Conservation (phyloP, 2,329 filamentous ascomycete species). For the Tolypocladium nubicola region DNA sequence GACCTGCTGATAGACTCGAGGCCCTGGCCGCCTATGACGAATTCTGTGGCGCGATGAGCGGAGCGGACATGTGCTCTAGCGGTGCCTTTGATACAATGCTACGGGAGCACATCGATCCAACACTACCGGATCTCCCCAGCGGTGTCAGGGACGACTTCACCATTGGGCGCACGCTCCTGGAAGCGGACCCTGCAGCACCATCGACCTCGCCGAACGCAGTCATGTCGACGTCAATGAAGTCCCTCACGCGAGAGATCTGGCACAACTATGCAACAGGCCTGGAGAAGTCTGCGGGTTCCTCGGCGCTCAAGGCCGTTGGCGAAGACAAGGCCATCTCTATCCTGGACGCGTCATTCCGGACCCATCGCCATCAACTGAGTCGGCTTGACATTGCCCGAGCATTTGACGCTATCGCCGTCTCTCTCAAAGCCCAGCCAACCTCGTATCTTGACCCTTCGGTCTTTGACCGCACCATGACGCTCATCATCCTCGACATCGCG, state of each 20-base stretch:
- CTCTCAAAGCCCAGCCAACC: conserved; percentile 28
- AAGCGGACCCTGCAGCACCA: conserved; percentile 26
- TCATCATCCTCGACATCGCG: conserved; percentile 67
- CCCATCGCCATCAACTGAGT: conserved; percentile 19
- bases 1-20: conserved; percentile 13
- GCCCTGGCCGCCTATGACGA: conserved; percentile 40
- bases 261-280: not conserved
- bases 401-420: conserved; percentile 48
- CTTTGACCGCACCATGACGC: conserved; percentile 60
- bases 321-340: conserved; percentile 21
- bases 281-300: not conserved
- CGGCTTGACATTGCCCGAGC: conserved; percentile 46
- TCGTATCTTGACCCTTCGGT: conserved; percentile 54
- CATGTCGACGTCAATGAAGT: conserved; percentile 19
- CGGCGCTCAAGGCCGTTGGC: conserved; percentile 15
- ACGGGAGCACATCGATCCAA: conserved; percentile 49
- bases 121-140: conserved; percentile 42
- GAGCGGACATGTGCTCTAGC: conserved; percentile 49
- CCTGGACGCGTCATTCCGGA: conserved; percentile 27
- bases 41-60: conserved; percentile 52
- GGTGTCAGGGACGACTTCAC: conserved; percentile 40
- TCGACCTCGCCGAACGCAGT: conserved; percentile 15
- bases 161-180: conserved; percentile 35
- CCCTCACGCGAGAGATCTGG: conserved; percentile 15
- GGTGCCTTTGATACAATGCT: conserved; percentile 32